Percentiles rank a stretch among this genome's conserved stretches.
phyloP scores from a whole-genome alignment of 73 alveolate genomes.

The Halteria grandinella region DNA sequence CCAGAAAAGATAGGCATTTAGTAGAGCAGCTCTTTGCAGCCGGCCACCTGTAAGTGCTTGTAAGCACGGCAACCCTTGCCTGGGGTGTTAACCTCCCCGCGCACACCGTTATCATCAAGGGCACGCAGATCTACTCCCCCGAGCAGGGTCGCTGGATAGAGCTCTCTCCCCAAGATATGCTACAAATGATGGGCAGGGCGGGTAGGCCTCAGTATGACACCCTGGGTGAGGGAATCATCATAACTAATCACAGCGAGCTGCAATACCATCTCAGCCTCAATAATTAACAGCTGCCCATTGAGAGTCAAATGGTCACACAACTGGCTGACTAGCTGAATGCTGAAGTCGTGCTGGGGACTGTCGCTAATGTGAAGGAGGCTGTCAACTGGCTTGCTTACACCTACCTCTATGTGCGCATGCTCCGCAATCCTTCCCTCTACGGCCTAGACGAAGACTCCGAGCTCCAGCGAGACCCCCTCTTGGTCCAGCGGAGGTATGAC shows the following conservation, averaged over 20 bases:
- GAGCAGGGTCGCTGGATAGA: conserved; percentile 99
- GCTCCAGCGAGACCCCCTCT: conserved; percentile 83
- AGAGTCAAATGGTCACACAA: conserved; percentile 92
- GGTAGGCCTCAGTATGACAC: conserved; percentile 99
- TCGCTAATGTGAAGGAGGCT: conserved; percentile 95
- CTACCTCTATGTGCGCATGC: conserved; percentile 95
- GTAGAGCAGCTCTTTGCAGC: conserved; percentile 98
- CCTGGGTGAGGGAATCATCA: conserved; percentile 99
- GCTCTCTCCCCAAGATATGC: conserved; percentile 97
- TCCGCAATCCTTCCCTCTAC: conserved; percentile 89
- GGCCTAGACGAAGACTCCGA: conserved; percentile 85
- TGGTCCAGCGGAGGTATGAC: conserved; percentile 91
- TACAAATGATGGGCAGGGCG: conserved; percentile 99
- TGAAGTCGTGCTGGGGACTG: conserved; percentile 94
- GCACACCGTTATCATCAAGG: conserved; percentile 99
- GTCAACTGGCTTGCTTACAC: conserved; percentile 99
- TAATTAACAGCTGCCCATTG: conserved; percentile 98
- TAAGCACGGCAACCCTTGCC: conserved; percentile 98
- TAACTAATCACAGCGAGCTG: conserved; percentile 95
- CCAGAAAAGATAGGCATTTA: conserved; percentile 94
- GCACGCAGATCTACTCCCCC: conserved; percentile 99
- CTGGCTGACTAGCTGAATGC: conserved; percentile 97
- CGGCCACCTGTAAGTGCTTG: conserved; percentile 90
- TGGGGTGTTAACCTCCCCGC: conserved; percentile 99
- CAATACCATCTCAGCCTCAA: conserved; percentile 96